phyloP scores from a whole-genome alignment of 495 filamentous ascomycete species.

The Lentithecium fluviatile region DNA sequence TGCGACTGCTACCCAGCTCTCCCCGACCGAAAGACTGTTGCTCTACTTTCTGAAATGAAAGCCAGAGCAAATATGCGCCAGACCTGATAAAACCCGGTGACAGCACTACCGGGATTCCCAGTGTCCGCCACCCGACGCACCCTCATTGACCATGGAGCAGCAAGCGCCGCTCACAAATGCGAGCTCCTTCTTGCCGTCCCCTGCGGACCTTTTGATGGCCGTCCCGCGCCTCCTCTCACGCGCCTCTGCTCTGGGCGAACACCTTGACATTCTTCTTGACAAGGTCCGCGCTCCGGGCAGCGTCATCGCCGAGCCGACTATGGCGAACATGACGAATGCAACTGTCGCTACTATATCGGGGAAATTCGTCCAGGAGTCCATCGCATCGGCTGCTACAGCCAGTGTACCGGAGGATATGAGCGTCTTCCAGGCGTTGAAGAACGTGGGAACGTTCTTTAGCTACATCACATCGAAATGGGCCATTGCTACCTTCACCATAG shows the following conservation, averaged over 20 bases:
- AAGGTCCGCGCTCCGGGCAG: conserved; percentile 54
- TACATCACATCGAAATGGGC: conserved; percentile 96
- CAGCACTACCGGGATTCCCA: no score
- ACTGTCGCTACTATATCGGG: conserved; percentile 38
- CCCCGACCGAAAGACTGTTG: no score
- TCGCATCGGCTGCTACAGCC: conserved; percentile 44
- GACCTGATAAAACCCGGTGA: no score
- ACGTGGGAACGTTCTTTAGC: conserved; percentile 82
- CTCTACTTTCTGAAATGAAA: no score
- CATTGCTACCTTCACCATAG: conserved; percentile 75
- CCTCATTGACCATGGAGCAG: no score
- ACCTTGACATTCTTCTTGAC: conserved; percentile 58
- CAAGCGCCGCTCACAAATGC: conserved; percentile 23
- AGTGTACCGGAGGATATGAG: conserved; percentile 28
- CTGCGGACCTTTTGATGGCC: conserved; percentile 56
- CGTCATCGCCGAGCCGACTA: conserved; percentile 58
- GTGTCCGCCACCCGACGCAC: no score
- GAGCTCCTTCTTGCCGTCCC: conserved; percentile 33
- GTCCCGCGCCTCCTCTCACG: conserved; percentile 64
- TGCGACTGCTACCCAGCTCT: no score
- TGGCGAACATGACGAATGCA: conserved; percentile 37
- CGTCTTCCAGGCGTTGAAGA: conserved; percentile 48
- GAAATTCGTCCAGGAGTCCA: conserved; percentile 39
- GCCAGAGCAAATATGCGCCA: no score
- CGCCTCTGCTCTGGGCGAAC: conserved; percentile 58